phyloP scores from a whole-genome alignment of 345 rosid species.

The Cardiospermum halicacabum region DNA sequence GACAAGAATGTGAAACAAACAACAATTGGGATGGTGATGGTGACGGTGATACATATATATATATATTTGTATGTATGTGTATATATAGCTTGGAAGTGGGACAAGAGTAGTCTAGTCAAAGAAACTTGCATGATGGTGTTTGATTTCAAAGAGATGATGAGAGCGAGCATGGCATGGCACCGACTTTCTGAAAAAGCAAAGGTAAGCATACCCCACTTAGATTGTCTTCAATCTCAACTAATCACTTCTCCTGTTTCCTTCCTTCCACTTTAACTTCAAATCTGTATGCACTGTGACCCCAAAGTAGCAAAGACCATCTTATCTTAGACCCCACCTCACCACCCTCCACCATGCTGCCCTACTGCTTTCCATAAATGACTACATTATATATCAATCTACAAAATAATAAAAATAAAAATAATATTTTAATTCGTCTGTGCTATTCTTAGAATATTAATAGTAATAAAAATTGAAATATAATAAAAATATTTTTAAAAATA shows the following conservation, averaged over 20 bases:
- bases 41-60: neutral
- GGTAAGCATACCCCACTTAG: slow-evolving; percentile 23
- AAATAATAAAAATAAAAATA: too few species aligned
- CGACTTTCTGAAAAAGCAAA: slow-evolving; percentile 30
- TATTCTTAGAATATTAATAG: too few species aligned
- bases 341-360: neutral
- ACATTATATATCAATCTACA: too few species aligned
- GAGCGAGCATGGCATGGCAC: slow-evolving; percentile 22
- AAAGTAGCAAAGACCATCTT: neutral
- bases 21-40: neutral
- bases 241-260: slow-evolving; percentile 7
- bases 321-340: slow-evolving; percentile 12
- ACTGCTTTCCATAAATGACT: neutral
- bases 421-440: too few species aligned
- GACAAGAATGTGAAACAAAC: neutral
- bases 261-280: neutral
- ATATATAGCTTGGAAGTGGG: slow-evolving; percentile 9
- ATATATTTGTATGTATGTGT: neutral
- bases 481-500: too few species aligned
- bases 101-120: slow-evolving; percentile 30
- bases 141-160: slow-evolving; percentile 10
- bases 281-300: neutral
- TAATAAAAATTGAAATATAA: too few species aligned
- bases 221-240: slow-evolving; percentile 18
- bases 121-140: slow-evolving; percentile 24